These are phyloP conservation scores for Oryza officinalis DNA, from an alignment of 176 grass and related monocot genomes.

Conservation along the genomic window DNA sequence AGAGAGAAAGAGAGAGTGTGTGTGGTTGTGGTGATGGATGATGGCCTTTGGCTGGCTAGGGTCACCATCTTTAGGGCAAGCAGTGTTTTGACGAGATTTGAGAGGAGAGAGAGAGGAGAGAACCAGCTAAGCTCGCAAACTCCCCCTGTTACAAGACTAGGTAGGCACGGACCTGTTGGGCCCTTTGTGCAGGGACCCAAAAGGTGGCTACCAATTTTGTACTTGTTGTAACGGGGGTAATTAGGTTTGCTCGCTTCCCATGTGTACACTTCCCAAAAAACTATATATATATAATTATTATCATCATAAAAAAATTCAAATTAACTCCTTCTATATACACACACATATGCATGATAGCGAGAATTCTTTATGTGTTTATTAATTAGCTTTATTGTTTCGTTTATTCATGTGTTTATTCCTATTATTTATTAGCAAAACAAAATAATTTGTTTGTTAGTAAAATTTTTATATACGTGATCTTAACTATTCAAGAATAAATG, in stretches of 20 bases:
- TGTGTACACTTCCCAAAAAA: constrained; percentile 22
- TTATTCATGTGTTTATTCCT: too few species aligned
- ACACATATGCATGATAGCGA: too few species aligned
- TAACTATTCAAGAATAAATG: too few species aligned
- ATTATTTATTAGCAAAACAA: too few species aligned
- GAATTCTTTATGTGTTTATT: too few species aligned
- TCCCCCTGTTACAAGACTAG: constrained; percentile 44
- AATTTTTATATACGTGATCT: too few species aligned
- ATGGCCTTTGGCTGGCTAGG: not conserved
- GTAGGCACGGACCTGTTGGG: constrained; percentile 18
- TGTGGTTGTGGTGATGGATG: not conserved
- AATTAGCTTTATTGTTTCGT: too few species aligned
- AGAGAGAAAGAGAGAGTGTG: not conserved
- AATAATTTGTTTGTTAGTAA: too few species aligned
- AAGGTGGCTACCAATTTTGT: constrained; percentile 58
- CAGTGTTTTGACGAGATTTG: constrained; percentile 38
- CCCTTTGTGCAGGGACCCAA: not conserved
- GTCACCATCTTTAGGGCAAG: constrained; percentile 23
- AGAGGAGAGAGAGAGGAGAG: not conserved
- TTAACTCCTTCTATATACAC: too few species aligned
- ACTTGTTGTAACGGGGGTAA: constrained; percentile 44
- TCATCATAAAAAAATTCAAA: not conserved
- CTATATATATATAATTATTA: constrained; percentile 9
- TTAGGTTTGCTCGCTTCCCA: constrained; percentile 12
- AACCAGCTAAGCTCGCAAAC: constrained; percentile 13